Evolutionary conservation across 768 basidiomycete genomes (phyloP).

Genomic region (Boletellus emodensis): DNA sequence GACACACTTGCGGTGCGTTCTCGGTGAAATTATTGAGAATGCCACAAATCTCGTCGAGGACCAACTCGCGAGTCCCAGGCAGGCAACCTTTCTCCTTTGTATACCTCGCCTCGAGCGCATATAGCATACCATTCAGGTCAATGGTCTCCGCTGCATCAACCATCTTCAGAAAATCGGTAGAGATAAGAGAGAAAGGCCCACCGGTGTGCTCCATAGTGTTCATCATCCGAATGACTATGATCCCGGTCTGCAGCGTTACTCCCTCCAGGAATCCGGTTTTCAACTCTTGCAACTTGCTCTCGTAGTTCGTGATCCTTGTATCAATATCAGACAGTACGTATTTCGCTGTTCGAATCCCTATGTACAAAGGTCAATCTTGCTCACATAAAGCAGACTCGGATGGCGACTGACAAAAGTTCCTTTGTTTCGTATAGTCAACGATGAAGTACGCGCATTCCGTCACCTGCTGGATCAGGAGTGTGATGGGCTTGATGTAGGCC

Average conservation of each 20-base stretch:
- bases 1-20: constrained; percentile 8
- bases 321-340: too few species aligned
- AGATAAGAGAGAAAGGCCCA: background rate
- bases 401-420: too few species aligned
- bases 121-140: constrained; percentile 7
- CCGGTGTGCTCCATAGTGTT: background rate
- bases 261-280: background rate
- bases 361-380: too few species aligned
- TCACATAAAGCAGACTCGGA: too few species aligned
- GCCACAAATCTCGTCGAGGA: background rate
- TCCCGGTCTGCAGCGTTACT: background rate
- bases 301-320: too few species aligned
- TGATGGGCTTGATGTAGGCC: background rate
- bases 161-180: background rate
- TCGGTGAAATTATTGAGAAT: background rate
- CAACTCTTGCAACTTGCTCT: background rate
- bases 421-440: too few species aligned
- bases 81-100: constrained; percentile 3
- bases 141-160: background rate
- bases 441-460: too few species aligned
- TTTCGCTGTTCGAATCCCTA: too few species aligned
- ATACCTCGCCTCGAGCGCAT: constrained; percentile 8
- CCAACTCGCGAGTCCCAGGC: background rate
- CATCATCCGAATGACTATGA: background rate
- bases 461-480: background rate